phyloP scores from a whole-genome alignment of 1,284 basidiomycete genomes.

The Volvariella surrecta region DNA sequence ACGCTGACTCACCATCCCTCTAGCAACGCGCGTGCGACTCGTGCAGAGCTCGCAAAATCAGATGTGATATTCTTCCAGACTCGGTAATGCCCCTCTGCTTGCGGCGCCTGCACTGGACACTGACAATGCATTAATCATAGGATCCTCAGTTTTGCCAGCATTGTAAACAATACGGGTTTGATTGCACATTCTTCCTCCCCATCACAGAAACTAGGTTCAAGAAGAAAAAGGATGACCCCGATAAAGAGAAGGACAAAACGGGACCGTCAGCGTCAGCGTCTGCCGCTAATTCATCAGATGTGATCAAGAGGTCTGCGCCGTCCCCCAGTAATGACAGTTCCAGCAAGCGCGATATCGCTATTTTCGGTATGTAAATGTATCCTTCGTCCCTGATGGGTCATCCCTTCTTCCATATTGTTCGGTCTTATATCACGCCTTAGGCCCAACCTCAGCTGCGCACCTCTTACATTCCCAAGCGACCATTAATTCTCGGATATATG shows the following conservation, averaged over 20 bases:
- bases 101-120: not conserved
- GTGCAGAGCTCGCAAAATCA: constrained; percentile 91
- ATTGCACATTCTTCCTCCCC: constrained; percentile 95
- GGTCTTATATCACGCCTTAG: constrained; percentile 40
- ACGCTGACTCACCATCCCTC: constrained; percentile 4
- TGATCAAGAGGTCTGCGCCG: constrained; percentile 13
- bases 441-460: constrained; percentile 80
- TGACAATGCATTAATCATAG: constrained; percentile 12
- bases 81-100: constrained; percentile 18
- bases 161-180: constrained; percentile 84
- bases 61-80: constrained; percentile 74
- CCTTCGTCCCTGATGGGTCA: constrained; percentile 10
- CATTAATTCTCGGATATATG: constrained; percentile 76
- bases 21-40: constrained; percentile 79
- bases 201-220: constrained; percentile 98
- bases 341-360: constrained; percentile 38
- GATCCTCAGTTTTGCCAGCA: constrained; percentile 79
- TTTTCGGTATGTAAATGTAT: constrained; percentile 45
- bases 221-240: constrained; percentile 71
- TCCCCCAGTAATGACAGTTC: constrained; percentile 29
- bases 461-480: constrained; percentile 84
- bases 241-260: constrained; percentile 33
- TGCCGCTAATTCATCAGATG: constrained; percentile 9
- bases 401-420: constrained; percentile 16
- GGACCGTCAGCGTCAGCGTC: constrained; percentile 15